phyloP scores from a whole-genome alignment of 192 early-diverging fungal species.

The Coemansia sp. region DNA sequence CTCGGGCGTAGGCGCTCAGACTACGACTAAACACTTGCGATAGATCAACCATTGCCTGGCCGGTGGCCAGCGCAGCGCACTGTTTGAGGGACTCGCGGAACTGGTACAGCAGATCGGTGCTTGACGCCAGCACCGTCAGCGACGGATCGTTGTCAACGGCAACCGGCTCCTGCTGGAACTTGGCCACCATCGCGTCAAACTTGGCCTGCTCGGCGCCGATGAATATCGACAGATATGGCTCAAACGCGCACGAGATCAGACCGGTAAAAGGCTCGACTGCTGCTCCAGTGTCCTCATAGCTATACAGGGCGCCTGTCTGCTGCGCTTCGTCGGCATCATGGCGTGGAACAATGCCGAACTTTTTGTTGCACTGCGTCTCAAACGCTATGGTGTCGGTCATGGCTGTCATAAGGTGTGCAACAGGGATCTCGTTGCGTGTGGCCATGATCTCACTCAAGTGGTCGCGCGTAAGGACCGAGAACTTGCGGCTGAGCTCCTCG shows the following conservation, averaged over 20 bases:
- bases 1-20: slow-evolving; percentile 74
- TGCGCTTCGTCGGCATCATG: neutral
- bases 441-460: slow-evolving; percentile 61
- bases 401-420: slow-evolving; percentile 71
- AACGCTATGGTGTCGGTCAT: slow-evolving; percentile 88
- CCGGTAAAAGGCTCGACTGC: slow-evolving; percentile 61
- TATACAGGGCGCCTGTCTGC: neutral
- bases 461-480: slow-evolving; percentile 84
- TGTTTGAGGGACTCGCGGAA: slow-evolving; percentile 88
- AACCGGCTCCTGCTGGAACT: slow-evolving; percentile 51
- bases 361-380: slow-evolving; percentile 78
- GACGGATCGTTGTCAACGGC: slow-evolving; percentile 56
- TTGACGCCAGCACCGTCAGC: slow-evolving; percentile 75
- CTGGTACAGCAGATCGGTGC: slow-evolving; percentile 88
- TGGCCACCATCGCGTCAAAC: slow-evolving; percentile 51
- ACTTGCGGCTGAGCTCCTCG: slow-evolving; percentile 66
- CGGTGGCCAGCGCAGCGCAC: slow-evolving; percentile 81
- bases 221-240: slow-evolving; percentile 86
- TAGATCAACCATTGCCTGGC: slow-evolving; percentile 86
- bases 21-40: slow-evolving; percentile 77
- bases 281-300: slow-evolving; percentile 17
- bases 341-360: slow-evolving; percentile 60
- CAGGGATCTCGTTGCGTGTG: slow-evolving; percentile 60
- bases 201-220: slow-evolving; percentile 81
- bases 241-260: slow-evolving; percentile 79